phyloP scores from a whole-genome alignment of 169 alveolate genomes.

The Perkinsus marinus region DNA sequence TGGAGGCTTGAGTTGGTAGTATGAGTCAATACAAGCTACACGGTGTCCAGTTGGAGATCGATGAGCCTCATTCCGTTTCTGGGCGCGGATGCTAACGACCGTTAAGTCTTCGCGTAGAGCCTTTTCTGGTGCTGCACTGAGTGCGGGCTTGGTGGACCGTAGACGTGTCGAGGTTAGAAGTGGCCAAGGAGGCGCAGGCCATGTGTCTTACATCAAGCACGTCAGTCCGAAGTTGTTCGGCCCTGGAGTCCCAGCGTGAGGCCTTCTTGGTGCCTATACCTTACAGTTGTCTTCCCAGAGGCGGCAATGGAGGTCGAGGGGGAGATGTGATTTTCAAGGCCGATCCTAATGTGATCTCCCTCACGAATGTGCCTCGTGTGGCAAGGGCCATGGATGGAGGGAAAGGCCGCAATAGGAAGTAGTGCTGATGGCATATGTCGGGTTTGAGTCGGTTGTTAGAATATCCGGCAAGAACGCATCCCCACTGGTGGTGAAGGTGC shows the following conservation, averaged over 20 bases:
- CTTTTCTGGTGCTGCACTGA: neutral
- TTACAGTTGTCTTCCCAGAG: neutral
- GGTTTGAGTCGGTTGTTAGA: neutral
- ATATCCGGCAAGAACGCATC: neutral
- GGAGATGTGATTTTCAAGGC: slow-evolving; percentile 1
- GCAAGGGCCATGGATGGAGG: neutral
- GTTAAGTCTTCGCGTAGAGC: neutral
- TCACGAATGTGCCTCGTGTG: neutral
- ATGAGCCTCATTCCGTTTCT: neutral
- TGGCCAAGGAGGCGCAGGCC: slow-evolving; percentile 3
- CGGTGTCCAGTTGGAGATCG: no score
- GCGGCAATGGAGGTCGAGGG: slow-evolving; percentile 3
- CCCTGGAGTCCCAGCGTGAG: neutral
- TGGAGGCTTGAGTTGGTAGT: neutral
- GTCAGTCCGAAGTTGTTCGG: neutral
- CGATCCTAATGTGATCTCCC: neutral
- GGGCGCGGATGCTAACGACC: neutral
- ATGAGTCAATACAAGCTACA: neutral
- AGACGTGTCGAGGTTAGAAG: neutral
- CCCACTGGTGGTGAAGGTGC: neutral
- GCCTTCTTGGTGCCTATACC: no score
- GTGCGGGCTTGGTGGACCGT: neutral
- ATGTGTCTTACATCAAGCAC: neutral
- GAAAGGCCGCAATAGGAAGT: neutral
- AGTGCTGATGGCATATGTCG: neutral